Evolutionary conservation across 2,329 filamentous ascomycete species (phyloP).

Genomic region (Fusarium tanahbumbuense): DNA sequence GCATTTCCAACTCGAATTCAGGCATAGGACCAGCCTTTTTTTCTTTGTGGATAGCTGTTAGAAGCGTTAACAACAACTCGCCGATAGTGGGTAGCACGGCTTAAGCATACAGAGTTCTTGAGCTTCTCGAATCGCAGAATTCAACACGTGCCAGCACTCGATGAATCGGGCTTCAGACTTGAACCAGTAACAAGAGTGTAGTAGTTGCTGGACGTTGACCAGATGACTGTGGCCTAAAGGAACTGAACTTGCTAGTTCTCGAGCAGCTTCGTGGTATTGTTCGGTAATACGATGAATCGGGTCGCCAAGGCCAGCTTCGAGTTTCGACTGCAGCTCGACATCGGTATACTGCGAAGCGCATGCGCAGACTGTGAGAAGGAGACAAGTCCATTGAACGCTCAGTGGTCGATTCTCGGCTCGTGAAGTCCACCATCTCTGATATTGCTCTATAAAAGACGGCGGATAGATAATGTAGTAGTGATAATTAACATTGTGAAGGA

Average conservation of each 20-base stretch:
- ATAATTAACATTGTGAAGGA: conserved; percentile 53
- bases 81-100: background rate
- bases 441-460: conserved; percentile 51
- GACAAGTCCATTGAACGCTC: conserved; percentile 53
- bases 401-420: conserved; percentile 49
- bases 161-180: conserved; percentile 53
- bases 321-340: conserved; percentile 46
- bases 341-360: conserved; percentile 53
- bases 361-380: conserved; percentile 54
- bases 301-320: conserved; percentile 49
- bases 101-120: conserved; percentile 49
- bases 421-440: conserved; percentile 51
- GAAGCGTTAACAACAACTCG: conserved; percentile 8
- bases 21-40: conserved; percentile 41
- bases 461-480: conserved; percentile 56
- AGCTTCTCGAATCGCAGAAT: conserved; percentile 51
- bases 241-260: conserved; percentile 50
- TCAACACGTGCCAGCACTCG: conserved; percentile 54
- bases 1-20: conserved; percentile 53
- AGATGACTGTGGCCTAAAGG: conserved; percentile 51
- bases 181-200: conserved; percentile 55
- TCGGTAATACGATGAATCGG: conserved; percentile 47
- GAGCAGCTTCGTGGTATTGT: conserved; percentile 50
- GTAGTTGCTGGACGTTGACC: conserved; percentile 51
- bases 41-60: conserved; percentile 50